phyloP scores from a whole-genome alignment of 306 rosid genomes.

The Glycine soja region DNA sequence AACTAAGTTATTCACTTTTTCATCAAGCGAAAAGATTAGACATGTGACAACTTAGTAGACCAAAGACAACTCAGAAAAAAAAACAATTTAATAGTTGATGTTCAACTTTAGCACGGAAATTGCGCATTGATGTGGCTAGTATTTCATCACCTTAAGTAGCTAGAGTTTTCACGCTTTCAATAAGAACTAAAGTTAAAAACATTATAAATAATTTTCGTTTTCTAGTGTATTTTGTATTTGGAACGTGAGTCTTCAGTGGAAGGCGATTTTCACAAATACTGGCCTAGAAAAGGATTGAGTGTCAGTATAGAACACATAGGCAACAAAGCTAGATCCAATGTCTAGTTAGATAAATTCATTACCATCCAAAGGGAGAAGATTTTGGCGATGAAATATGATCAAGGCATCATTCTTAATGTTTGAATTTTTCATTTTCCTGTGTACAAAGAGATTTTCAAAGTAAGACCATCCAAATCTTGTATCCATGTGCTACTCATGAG shows the following conservation, averaged over 20 bases:
- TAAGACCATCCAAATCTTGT: neutral
- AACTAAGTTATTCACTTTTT: slow-evolving; percentile 6
- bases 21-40: slow-evolving; percentile 23
- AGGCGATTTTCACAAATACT: slow-evolving; percentile 24
- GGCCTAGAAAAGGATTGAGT: slow-evolving; percentile 22
- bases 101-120: slow-evolving; percentile 40
- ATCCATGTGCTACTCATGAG: neutral
- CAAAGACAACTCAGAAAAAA: neutral
- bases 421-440: neutral
- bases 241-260: slow-evolving; percentile 46
- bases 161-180: slow-evolving; percentile 16
- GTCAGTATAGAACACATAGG: slow-evolving; percentile 30
- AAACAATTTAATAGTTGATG: slow-evolving; percentile 12
- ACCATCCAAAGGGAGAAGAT: slow-evolving; percentile 13
- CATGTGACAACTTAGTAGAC: slow-evolving; percentile 7
- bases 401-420: neutral
- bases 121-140: slow-evolving; percentile 19
- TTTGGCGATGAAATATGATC: slow-evolving; percentile 30
- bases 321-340: slow-evolving; percentile 30
- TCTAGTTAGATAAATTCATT: slow-evolving; percentile 17
- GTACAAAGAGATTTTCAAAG: neutral
- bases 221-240: slow-evolving; percentile 24
- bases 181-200: slow-evolving; percentile 38
- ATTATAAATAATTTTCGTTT: slow-evolving; percentile 1
- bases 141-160: slow-evolving; percentile 22